These are phyloP conservation scores for Wolfiporia cocos DNA, from an alignment of 1,284 basidiomycete species.

Conservation along the genomic window DNA sequence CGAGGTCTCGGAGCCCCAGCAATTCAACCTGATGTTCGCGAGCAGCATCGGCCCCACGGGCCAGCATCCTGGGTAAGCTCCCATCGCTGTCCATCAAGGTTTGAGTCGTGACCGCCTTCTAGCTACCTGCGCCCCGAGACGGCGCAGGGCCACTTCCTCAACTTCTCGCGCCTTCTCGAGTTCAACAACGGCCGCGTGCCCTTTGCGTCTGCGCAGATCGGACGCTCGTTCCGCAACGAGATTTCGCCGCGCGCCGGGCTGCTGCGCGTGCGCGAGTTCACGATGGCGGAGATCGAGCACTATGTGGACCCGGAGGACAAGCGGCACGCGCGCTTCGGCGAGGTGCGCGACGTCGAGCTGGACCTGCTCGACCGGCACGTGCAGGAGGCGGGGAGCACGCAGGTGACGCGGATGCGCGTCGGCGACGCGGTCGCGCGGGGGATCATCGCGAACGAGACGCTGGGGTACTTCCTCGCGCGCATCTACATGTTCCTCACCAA, in stretches of 20 bases:
- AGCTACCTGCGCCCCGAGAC: slow-evolving; percentile 97
- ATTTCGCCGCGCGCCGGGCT: slow-evolving; percentile 96
- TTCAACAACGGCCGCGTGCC: slow-evolving; percentile 97
- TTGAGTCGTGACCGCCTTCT: slow-evolving; percentile 1
- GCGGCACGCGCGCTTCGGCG: slow-evolving; percentile 78
- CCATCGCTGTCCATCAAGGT: slow-evolving; percentile 2
- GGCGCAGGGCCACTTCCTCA: slow-evolving; percentile 98
- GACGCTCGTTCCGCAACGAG: slow-evolving; percentile 96
- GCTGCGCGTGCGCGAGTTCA: slow-evolving; percentile 97
- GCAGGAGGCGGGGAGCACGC: slow-evolving; percentile 74
- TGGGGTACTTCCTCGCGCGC: slow-evolving; percentile 95
- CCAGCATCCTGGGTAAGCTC: slow-evolving; percentile 82
- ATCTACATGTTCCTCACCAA: slow-evolving; percentile 89
- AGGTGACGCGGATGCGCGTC: slow-evolving; percentile 65
- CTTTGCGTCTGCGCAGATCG: slow-evolving; percentile 97
- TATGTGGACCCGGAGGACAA: slow-evolving; percentile 96
- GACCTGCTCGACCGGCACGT: slow-evolving; percentile 80
- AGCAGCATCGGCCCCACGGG: slow-evolving; percentile 97
- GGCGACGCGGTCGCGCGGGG: slow-evolving; percentile 87
- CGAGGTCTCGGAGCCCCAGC: slow-evolving; percentile 86
- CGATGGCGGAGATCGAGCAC: slow-evolving; percentile 99
- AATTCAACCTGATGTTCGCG: slow-evolving; percentile 99
- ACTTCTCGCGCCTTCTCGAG: slow-evolving; percentile 94
- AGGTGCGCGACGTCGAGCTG: slow-evolving; percentile 75
- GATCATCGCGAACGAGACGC: slow-evolving; percentile 93